A percentile compares a stretch with the other conserved stretches of the same genome.
Conservation (phyloP, 495 filamentous ascomycete species). For the Hypomontagnella monticulosa region DNA sequence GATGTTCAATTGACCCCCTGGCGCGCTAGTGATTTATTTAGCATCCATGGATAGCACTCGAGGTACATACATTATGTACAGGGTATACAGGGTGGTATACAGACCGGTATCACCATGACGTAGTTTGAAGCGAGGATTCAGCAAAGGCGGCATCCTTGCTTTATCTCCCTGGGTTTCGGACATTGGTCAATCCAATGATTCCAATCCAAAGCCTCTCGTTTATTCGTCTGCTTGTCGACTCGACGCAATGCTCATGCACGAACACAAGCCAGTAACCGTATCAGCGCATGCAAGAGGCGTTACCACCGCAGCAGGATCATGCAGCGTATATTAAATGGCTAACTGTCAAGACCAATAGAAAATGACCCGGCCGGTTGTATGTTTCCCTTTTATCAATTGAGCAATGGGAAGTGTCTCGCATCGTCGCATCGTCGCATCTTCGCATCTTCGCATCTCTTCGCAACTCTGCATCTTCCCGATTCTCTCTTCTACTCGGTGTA, state of each 20-base stretch:
- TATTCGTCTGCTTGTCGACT: slow-evolving; percentile 8
- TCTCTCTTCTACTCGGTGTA: too few species aligned
- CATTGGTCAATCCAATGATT: slow-evolving; percentile 34
- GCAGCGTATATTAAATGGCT: slow-evolving; percentile 37
- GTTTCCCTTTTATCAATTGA: slow-evolving; percentile 21
- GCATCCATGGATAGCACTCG: neutral
- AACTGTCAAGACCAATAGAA: slow-evolving; percentile 13
- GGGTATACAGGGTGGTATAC: too few species aligned
- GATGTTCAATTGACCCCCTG: too few species aligned
- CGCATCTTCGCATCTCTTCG: too few species aligned
- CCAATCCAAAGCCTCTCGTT: neutral
- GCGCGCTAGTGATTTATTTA: too few species aligned
- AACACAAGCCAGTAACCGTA: slow-evolving; percentile 16
- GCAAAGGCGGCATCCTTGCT: slow-evolving; percentile 21
- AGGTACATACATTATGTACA: too few species aligned
- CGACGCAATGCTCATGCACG: slow-evolving; percentile 29
- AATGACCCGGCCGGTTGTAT: slow-evolving; percentile 2
- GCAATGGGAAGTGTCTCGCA: slow-evolving; percentile 8
- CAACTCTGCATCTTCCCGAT: too few species aligned
- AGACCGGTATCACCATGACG: slow-evolving; percentile 37
- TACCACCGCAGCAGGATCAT: slow-evolving; percentile 35
- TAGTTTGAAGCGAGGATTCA: slow-evolving; percentile 13
- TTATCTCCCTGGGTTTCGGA: slow-evolving; percentile 20
- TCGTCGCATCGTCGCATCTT: too few species aligned
- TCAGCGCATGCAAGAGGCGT: slow-evolving; percentile 24